Evolutionary conservation across 2,329 filamentous ascomycete genomes (phyloP).

Genomic region (Fragosphaeria purpurea): DNA sequence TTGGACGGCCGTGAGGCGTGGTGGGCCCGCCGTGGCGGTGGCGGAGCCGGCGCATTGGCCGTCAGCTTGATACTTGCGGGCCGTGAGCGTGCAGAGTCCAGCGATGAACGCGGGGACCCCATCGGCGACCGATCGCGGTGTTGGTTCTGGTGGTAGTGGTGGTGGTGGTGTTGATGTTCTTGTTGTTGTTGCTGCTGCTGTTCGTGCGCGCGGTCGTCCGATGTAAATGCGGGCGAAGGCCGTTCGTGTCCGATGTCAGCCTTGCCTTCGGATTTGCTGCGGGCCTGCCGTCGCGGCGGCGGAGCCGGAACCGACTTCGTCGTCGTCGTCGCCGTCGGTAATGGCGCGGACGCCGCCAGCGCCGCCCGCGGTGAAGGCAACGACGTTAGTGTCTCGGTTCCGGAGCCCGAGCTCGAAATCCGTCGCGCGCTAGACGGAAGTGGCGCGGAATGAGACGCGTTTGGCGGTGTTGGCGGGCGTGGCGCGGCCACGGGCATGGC

Average conservation of each 20-base stretch:
- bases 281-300: slow-evolving; percentile 41
- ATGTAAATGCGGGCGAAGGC: background rate
- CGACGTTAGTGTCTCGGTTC: background rate
- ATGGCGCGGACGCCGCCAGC: background rate
- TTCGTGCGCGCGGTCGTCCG: no score
- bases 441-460: slow-evolving; percentile 18
- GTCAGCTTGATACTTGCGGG: slow-evolving; percentile 33
- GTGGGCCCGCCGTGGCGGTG: slow-evolving; percentile 42
- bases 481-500: slow-evolving; percentile 20
- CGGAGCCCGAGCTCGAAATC: slow-evolving; percentile 9
- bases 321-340: background rate
- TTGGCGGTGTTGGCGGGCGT: slow-evolving; percentile 31
- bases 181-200: no score
- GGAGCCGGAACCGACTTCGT: slow-evolving; percentile 30
- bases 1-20: slow-evolving; percentile 23
- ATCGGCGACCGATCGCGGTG: slow-evolving; percentile 11
- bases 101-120: slow-evolving; percentile 34
- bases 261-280: slow-evolving; percentile 34
- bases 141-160: background rate
- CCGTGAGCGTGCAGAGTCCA: slow-evolving; percentile 38
- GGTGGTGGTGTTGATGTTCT: background rate
- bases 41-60: slow-evolving; percentile 36
- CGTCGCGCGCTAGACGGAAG: slow-evolving; percentile 9
- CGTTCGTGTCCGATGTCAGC: slow-evolving; percentile 2
- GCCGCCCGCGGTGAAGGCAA: background rate